phyloP scores from a whole-genome alignment of 495 filamentous ascomycete genomes.

The Chaetomidium leptoderma region DNA sequence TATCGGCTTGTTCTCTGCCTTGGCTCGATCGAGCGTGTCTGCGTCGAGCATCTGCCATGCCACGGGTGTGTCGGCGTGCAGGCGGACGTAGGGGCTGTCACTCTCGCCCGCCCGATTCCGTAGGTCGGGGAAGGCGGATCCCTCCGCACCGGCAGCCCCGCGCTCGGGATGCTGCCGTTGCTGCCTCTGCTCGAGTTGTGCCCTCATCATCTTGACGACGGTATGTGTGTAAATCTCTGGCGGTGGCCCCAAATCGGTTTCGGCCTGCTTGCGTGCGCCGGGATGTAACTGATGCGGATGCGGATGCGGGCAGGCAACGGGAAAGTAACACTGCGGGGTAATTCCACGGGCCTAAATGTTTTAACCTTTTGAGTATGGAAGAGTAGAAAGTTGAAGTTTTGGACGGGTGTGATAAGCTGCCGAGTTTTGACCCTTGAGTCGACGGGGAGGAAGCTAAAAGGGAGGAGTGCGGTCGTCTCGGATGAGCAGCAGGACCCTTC shows the following conservation, averaged over 20 bases:
- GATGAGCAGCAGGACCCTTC: too few species aligned
- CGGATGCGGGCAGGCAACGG: neutral
- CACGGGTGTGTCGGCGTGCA: constrained; percentile 78
- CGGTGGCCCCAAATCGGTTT: neutral
- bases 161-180: constrained; percentile 11
- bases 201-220: constrained; percentile 26
- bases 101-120: constrained; percentile 69
- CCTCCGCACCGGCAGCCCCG: neutral
- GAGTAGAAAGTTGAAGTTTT: too few species aligned
- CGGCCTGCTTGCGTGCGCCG: neutral
- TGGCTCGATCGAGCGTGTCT: constrained; percentile 70
- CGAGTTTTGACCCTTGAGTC: too few species aligned
- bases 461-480: too few species aligned
- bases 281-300: neutral
- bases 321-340: neutral
- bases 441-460: too few species aligned
- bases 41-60: constrained; percentile 89
- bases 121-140: constrained; percentile 33
- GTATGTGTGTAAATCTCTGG: neutral
- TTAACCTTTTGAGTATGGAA: too few species aligned
- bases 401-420: too few species aligned
- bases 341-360: neutral
- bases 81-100: constrained; percentile 78
- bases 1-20: constrained; percentile 74
- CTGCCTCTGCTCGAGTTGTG: constrained; percentile 25